These are phyloP conservation scores for Wickerhamomyces kurtzmanii DNA, from an alignment of 805 yeast genomes.

Conservation along the genomic window DNA sequence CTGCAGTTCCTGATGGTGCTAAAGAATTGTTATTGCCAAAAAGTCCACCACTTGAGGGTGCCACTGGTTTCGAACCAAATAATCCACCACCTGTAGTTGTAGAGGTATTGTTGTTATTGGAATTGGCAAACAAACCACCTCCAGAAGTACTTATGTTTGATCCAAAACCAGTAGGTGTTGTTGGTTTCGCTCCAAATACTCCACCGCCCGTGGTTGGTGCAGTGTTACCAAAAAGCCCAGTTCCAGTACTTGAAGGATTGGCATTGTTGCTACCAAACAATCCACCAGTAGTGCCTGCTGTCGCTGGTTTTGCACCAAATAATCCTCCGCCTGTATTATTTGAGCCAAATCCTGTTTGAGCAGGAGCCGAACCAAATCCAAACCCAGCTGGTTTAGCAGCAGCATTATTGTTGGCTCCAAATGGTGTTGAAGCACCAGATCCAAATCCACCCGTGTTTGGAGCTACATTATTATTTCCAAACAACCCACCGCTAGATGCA, in stretches of 20 bases:
- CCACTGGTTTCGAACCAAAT: conserved; percentile 31
- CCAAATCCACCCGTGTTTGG: conserved; percentile 24
- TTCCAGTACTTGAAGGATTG: conserved; percentile 9
- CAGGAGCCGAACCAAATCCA: conserved; percentile 11
- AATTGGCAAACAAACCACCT: conserved; percentile 30
- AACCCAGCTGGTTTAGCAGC: conserved; percentile 19
- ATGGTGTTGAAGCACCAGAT: conserved; percentile 14
- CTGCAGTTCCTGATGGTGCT: conserved; percentile 5
- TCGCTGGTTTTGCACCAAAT: conserved; percentile 15
- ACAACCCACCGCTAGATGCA: conserved; percentile 20
- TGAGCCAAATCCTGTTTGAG: conserved; percentile 15
- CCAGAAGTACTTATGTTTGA: conserved; percentile 13
- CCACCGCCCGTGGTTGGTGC: conserved; percentile 17
- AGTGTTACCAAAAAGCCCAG: conserved; percentile 24
- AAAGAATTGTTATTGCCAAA: conserved; percentile 19
- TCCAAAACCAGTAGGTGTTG: conserved; percentile 9
- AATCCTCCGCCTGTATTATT: conserved; percentile 7
- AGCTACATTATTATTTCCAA: conserved; percentile 18
- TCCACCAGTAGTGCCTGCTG: conserved; percentile 25
- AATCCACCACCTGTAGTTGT: conserved; percentile 23
- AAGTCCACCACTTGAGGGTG: conserved; percentile 18
- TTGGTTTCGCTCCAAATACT: conserved; percentile 18
- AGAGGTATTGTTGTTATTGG: conserved; percentile 19
- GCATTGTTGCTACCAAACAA: conserved; percentile 31
- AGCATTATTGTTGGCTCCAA: conserved; percentile 15